phyloP scores from a whole-genome alignment of 139 green algal genomes.

The Dunaliella primolecta region DNA sequence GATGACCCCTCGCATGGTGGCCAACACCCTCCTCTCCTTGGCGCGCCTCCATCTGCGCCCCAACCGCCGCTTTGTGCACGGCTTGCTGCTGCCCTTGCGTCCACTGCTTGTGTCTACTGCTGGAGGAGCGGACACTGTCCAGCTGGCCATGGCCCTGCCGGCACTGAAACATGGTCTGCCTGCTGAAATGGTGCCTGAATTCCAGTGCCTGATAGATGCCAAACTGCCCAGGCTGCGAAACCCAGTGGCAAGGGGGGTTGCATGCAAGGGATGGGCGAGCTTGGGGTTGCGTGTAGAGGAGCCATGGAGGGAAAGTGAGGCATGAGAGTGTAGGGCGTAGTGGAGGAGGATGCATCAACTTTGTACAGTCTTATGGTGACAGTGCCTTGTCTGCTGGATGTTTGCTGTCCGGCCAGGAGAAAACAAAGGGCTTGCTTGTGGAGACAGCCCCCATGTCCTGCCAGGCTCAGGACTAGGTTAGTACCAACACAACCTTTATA shows the following conservation, averaged over 20 bases:
- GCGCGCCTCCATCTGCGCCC: slow-evolving; percentile 56
- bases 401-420: too few species aligned
- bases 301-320: too few species aligned
- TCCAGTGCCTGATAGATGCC: neutral
- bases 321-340: too few species aligned
- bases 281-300: neutral
- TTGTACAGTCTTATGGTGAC: too few species aligned
- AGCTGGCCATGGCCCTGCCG: slow-evolving; percentile 83
- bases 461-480: too few species aligned
- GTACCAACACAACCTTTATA: too few species aligned
- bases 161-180: slow-evolving; percentile 13
- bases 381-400: too few species aligned
- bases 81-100: slow-evolving; percentile 89
- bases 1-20: neutral
- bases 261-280: neutral
- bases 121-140: slow-evolving; percentile 79
- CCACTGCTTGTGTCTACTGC: slow-evolving; percentile 85
- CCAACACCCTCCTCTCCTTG: slow-evolving; percentile 52
- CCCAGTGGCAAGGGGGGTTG: too few species aligned
- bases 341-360: too few species aligned
- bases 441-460: too few species aligned
- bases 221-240: neutral
- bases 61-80: slow-evolving; percentile 34
- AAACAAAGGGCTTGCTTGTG: too few species aligned
- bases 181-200: neutral